Base-by-base conservation (phyloP, 1,284 basidiomycete genomes). In the Flammula alnicola region DNA sequence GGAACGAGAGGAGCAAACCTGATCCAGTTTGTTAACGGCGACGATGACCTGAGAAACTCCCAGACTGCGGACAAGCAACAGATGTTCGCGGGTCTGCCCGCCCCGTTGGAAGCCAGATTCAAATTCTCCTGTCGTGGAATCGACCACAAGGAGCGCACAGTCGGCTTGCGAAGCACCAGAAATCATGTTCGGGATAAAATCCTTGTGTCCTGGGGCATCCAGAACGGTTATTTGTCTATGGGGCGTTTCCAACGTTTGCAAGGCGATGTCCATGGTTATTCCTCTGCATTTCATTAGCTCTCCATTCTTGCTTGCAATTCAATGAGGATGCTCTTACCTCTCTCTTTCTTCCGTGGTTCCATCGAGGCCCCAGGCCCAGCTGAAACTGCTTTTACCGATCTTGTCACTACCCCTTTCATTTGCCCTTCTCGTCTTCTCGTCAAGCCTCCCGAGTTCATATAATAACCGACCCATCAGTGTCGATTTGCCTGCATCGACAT, bases 101-200 rank as follows among this genome's bases (percentile, higher is more conserved):
- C 93, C 93, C 11, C 89, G 80, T 35, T 94, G 88, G 61, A 99
- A 99, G 1, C 96, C 96, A 17, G 93, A 88, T 69, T 99, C 96
- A 58, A 99, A 99, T 61, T 95, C 95, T 17, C 96, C 96, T 1
- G 79, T 85, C n/a, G 87, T 78, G 5, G 95, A 88, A 67, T 98
- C 97, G 16, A 99, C 84, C 4, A 99, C 96, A n/a, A 99, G 81
- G 4, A 99, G 71, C 1, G 96, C 95, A 29, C 93, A 94, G 61
- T 99, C 96, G 0, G 97, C 97, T 71, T 98, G 96, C 0, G 95
- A 88, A 2, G 96, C 96, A 1, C 96, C 96, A 0, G 93, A 96
- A 51, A 99, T 99, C 97, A 99, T 99, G 65, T 98, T 98, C 0
- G 97, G 96, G 49, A 99, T 91, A 61, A 99, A 99, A 63, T 99